Evolutionary conservation across 2,329 filamentous ascomycete species (phyloP), one percentile per base, ranked within the genome.

Genomic region (Myriosclerotinia curreyana): DNA sequence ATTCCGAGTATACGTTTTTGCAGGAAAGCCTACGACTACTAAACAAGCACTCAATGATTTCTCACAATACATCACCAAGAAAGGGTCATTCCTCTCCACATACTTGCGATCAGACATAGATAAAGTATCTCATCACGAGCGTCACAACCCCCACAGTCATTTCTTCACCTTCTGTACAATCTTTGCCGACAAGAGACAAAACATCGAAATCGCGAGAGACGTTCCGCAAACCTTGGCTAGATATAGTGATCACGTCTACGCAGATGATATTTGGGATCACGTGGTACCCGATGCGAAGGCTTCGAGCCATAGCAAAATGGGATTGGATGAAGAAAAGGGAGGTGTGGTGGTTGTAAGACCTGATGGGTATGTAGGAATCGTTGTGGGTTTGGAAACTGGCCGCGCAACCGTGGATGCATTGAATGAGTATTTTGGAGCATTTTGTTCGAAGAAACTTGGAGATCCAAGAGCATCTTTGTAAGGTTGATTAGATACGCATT

Each of bases 1-100:
- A 2, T 96, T 93, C 81, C 85, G 92, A 64, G 82, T 96, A 66
- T 96, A 92, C 75, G 76, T 96, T 67, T 96, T 96, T 75, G 92
- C 85, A n/a, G 93, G 93, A 64, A 80, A 82, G 50, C 86, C 86
- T 11, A 73, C 78, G 17, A 79, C 80, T 54, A 88, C 86, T 15
- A 79, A 80, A 50, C 76, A 77, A 55, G 90, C 92, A 0, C 79
- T 96, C 28, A 74, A 79, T 22, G 91, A 96, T 73, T 84, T 97
- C 55, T 86, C 87, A 7, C 76, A 80, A 48, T 81, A 87, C 70
- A 78, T 96, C 53, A 78, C 81, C 59, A 84, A 82, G 72, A 85
- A 87, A 71, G 79, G 78, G 50, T 93, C 89, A 0, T 96, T 96
- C 80, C 90, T 90, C 75, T 78, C 82, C 3, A 77, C 82, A 4